These are phyloP conservation scores for Aciculoconidium aculeatum DNA, from an alignment of 805 yeast species.

Conservation along the genomic window DNA sequence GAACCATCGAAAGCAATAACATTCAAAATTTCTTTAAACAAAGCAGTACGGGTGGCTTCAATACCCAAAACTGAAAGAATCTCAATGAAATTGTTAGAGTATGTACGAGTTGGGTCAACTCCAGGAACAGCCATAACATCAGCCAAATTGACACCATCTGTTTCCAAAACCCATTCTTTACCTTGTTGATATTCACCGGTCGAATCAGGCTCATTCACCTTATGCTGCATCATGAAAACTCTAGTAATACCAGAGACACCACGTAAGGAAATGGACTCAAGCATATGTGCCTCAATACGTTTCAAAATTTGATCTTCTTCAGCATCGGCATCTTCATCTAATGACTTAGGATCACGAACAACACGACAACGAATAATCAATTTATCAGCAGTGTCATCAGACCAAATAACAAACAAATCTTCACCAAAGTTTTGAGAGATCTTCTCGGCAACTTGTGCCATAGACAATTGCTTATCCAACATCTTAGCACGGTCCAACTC, in stretches of 20 bases:
- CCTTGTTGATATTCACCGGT: slow-evolving; percentile 84
- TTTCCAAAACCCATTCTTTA: slow-evolving; percentile 97
- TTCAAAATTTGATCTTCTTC: slow-evolving; percentile 96
- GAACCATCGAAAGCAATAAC: slow-evolving; percentile 99
- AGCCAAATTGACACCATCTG: slow-evolving; percentile 95
- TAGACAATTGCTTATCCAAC: slow-evolving; percentile 95
- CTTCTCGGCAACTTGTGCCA: slow-evolving; percentile 97
- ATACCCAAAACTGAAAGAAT: slow-evolving; percentile 92
- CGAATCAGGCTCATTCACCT: slow-evolving; percentile 62
- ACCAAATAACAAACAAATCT: slow-evolving; percentile 96
- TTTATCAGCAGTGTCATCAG: slow-evolving; percentile 97
- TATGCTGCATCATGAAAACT: slow-evolving; percentile 85
- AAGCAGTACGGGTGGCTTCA: slow-evolving; percentile 94
- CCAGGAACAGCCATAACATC: slow-evolving; percentile 95
- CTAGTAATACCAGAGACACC: slow-evolving; percentile 94
- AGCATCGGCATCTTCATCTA: slow-evolving; percentile 90
- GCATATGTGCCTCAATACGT: slow-evolving; percentile 92
- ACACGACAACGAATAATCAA: slow-evolving; percentile 97
- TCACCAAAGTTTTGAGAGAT: slow-evolving; percentile 90
- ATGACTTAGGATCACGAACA: slow-evolving; percentile 88
- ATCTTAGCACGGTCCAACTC: slow-evolving; percentile 98
- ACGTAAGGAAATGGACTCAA: slow-evolving; percentile 88
- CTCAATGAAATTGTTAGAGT: slow-evolving; percentile 96
- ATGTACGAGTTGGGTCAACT: slow-evolving; percentile 84
- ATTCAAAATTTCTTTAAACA: slow-evolving; percentile 89